These are phyloP conservation scores for Mollisiaceae sp. DNA, from an alignment of 2,329 filamentous ascomycete genomes.

Conservation along the genomic window DNA sequence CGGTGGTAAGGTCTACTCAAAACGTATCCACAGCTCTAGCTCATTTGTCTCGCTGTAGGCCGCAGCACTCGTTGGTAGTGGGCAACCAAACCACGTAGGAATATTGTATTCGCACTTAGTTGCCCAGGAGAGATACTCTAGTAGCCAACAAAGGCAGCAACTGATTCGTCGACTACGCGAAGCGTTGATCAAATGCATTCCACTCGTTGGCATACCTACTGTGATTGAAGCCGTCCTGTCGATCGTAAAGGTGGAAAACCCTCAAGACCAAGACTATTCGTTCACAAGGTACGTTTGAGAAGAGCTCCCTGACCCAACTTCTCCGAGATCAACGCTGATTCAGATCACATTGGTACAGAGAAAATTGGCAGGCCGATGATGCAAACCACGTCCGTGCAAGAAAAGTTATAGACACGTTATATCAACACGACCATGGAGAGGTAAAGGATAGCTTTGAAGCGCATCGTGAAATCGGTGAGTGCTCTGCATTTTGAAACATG, in stretches of 20 bases:
- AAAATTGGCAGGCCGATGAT: constrained; percentile 32
- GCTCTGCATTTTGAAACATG: too few relatives aligned
- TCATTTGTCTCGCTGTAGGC: neutral
- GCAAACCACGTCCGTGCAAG: neutral
- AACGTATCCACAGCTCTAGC: too few relatives aligned
- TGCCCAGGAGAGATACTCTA: neutral
- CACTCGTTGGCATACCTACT: constrained; percentile 63
- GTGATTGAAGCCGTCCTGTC: constrained; percentile 51
- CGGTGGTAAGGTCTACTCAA: neutral
- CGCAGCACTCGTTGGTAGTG: neutral
- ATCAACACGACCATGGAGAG: neutral
- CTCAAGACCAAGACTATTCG: constrained; percentile 58
- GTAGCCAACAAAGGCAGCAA: neutral
- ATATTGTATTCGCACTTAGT: neutral
- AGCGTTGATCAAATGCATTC: constrained; percentile 59
- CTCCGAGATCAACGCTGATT: neutral
- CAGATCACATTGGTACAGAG: constrained; percentile 21
- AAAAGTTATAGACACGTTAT: neutral
- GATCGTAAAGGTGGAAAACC: constrained; percentile 22
- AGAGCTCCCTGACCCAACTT: neutral
- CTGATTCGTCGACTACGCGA: constrained; percentile 47
- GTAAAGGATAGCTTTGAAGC: neutral
- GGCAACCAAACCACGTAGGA: neutral
- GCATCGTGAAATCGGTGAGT: constrained; percentile 8
- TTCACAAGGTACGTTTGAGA: constrained; percentile 3